These are phyloP conservation scores for Cocos nucifera DNA, from an alignment of 176 grass and related monocot genomes.

Conservation along the genomic window DNA sequence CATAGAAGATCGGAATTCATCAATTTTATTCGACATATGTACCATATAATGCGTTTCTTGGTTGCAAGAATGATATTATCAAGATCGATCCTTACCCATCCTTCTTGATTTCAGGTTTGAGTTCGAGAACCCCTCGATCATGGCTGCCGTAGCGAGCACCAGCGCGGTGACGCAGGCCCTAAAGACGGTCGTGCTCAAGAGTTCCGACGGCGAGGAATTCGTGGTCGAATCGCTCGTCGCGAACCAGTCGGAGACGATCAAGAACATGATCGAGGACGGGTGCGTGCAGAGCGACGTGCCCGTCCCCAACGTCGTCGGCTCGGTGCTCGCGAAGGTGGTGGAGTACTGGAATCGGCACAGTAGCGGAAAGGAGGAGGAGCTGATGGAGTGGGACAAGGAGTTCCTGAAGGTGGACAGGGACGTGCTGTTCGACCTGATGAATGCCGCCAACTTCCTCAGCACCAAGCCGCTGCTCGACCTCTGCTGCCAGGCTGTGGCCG, in stretches of 20 bases:
- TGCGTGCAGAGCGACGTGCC: not conserved
- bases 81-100: no score
- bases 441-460: conserved; percentile 4
- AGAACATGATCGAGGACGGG: not conserved
- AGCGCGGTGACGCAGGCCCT: no score
- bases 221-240: not conserved
- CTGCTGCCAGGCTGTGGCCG: not conserved
- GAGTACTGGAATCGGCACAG: conserved; percentile 15
- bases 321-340: conserved; percentile 8
- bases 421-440: not conserved
- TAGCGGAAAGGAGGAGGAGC: no score
- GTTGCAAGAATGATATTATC: no score
- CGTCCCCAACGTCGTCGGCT: not conserved
- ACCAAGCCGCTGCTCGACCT: not conserved
- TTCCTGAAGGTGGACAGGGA: not conserved
- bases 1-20: no score
- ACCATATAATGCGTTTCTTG: no score
- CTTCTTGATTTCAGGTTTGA: no score
- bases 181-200: not conserved
- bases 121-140: no score
- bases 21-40: no score
- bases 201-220: conserved; percentile 7
- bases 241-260: conserved; percentile 15
- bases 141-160: no score
- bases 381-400: not conserved